These are phyloP conservation scores for Trematosphaeria pertusa DNA, from an alignment of 2,329 filamentous ascomycete genomes.

Conservation along the genomic window DNA sequence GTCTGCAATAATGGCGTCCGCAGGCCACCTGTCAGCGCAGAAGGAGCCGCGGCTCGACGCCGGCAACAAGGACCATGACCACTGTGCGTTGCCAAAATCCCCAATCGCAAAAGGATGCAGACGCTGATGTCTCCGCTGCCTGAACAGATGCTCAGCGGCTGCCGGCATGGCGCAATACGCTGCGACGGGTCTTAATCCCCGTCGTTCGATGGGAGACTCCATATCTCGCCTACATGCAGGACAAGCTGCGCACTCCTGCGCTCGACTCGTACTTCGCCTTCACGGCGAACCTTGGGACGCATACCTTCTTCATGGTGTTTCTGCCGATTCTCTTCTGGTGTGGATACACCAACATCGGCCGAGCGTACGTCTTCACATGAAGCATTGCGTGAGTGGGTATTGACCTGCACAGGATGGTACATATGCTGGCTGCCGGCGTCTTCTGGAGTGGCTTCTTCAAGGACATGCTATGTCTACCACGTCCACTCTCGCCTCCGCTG, in stretches of 20 bases:
- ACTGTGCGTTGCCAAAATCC: slow-evolving; percentile 48
- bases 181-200: slow-evolving; percentile 83
- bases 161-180: slow-evolving; percentile 84
- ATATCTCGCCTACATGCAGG: slow-evolving; percentile 87
- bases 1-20: background rate
- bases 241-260: slow-evolving; percentile 77
- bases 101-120: slow-evolving; percentile 11
- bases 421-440: slow-evolving; percentile 72
- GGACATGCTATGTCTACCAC: slow-evolving; percentile 89
- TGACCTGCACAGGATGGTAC: slow-evolving; percentile 46
- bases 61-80: slow-evolving; percentile 78
- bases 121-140: too few relatives aligned
- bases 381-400: slow-evolving; percentile 7
- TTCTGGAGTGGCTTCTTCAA: slow-evolving; percentile 86
- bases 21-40: background rate
- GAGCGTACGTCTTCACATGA: slow-evolving; percentile 69
- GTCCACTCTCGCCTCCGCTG: slow-evolving; percentile 88
- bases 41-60: slow-evolving; percentile 63
- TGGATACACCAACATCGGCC: slow-evolving; percentile 81
- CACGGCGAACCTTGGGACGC: slow-evolving; percentile 93
- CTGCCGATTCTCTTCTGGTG: slow-evolving; percentile 97
- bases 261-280: slow-evolving; percentile 97
- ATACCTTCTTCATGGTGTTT: slow-evolving; percentile 98
- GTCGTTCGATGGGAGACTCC: slow-evolving; percentile 94
- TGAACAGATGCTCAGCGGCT: slow-evolving; percentile 87